Percentiles rank a stretch among this genome's conserved stretches.
phyloP scores from a whole-genome alignment of 495 filamentous ascomycete species.

The Hypomontagnella submonticulosa region DNA sequence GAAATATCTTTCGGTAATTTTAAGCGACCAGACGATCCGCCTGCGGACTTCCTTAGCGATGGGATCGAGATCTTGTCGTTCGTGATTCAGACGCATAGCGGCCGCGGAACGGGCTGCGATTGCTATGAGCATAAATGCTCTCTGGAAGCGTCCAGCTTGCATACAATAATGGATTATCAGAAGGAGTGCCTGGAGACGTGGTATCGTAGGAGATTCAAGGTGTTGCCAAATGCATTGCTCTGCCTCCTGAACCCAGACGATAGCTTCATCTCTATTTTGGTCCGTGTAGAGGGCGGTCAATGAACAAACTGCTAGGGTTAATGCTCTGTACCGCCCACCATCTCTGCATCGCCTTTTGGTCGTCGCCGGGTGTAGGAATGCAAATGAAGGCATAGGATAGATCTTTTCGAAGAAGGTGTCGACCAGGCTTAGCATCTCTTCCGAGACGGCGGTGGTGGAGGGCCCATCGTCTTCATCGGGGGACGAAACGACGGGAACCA shows the following conservation, averaged over 20 bases:
- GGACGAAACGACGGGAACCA: neutral
- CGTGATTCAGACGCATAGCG: slow-evolving; percentile 38
- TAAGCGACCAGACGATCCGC: slow-evolving; percentile 34
- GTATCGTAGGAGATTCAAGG: slow-evolving; percentile 26
- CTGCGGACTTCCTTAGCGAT: slow-evolving; percentile 27
- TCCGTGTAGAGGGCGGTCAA: slow-evolving; percentile 11
- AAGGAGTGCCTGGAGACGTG: slow-evolving; percentile 32
- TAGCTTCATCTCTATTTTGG: neutral
- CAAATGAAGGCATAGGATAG: slow-evolving; percentile 32
- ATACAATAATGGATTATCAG: slow-evolving; percentile 30
- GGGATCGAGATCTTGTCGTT: slow-evolving; percentile 24
- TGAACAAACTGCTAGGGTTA: slow-evolving; percentile 25
- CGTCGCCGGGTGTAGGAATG: slow-evolving; percentile 31
- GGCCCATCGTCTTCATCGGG: neutral
- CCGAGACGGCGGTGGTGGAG: neutral
- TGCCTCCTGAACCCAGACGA: slow-evolving; percentile 25
- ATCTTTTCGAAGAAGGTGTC: slow-evolving; percentile 32
- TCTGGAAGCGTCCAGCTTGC: slow-evolving; percentile 34
- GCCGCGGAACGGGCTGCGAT: slow-evolving; percentile 30
- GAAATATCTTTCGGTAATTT: slow-evolving; percentile 35
- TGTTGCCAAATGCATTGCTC: slow-evolving; percentile 31
- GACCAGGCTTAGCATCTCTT: slow-evolving; percentile 17
- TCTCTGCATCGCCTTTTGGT: slow-evolving; percentile 25
- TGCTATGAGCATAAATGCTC: slow-evolving; percentile 34
- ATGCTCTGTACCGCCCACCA: slow-evolving; percentile 16